Evolutionary conservation across 306 rosid species (phyloP), one percentile per base, ranked within the genome.

Genomic region (Rosa multiflora): DNA sequence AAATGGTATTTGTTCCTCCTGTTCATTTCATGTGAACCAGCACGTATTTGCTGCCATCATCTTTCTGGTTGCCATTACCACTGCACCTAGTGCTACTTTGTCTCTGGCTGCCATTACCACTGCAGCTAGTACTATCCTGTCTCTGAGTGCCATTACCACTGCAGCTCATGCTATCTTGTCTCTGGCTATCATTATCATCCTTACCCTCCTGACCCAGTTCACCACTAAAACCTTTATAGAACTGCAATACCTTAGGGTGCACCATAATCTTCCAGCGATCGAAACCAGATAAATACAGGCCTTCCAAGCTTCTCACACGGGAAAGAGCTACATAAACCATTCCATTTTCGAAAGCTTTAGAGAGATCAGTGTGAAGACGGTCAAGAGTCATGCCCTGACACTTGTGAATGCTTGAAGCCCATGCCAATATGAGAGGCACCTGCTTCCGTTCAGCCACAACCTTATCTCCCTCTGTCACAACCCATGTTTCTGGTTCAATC

Each of bases 321-420:
- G 96, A 86, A 61, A 91, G 79, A 23, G 88, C 86, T 0, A 87
- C 86, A 75, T 87, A 91, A 20, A 81, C 85, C 90, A 91, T 91
- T 70, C 96, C 93, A 74, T 5, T 75, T 8, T 73, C 88, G 48
- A 91, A 91, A 72, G 86, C 79, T 26, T 18, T n/a, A 8, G 86
- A 83, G 44, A 89, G 78, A 85, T 83, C 14, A 9, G 92, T 86
- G 66, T 47, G 61, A 78, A 83, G 79, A 55, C 67, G 75, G 43
- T 89, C 89, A 39, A 89, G 80, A 76, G 89, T 87, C 93, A 84
- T 85, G 23, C 91, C 90, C 56, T 87, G 96, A 75, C 91, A 84
- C 87, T 89, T 89, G 81, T 84, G 93, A 73, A 89, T 87, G 76
- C 91, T 87, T 68, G 79, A 26, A 70, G 93, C 83, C 91, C 89